Percentiles rank a stretch among this genome's conserved stretches.
Conservation (phyloP, 2,329 filamentous ascomycete species). For the Harringtonia lauricola region DNA sequence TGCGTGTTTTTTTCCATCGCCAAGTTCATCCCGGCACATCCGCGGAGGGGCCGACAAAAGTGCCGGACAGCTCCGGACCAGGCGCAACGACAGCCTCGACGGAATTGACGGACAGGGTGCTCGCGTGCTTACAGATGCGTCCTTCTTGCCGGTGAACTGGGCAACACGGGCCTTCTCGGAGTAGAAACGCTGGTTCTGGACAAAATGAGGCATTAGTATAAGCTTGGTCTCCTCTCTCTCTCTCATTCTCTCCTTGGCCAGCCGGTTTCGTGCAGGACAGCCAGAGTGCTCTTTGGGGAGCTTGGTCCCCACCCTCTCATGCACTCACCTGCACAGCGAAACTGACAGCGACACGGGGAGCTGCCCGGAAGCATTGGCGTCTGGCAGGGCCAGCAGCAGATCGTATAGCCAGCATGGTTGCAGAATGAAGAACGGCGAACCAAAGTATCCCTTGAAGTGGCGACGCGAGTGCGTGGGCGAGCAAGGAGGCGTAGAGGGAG, state of each 20-base stretch:
- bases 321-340: constrained; percentile 46
- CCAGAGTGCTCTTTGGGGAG: no score
- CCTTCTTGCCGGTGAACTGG: constrained; percentile 88
- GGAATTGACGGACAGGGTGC: background rate
- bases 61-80: background rate
- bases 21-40: background rate
- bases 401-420: constrained; percentile 72
- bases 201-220: background rate
- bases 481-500: background rate
- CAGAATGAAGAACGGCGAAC: background rate
- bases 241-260: background rate
- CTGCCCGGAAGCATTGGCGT: constrained; percentile 65
- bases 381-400: constrained; percentile 65
- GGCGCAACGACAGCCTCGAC: background rate
- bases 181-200: constrained; percentile 47
- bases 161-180: constrained; percentile 56
- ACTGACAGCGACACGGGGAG: constrained; percentile 42
- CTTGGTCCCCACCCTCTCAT: background rate
- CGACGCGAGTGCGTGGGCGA: background rate
- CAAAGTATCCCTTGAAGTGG: background rate
- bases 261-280: no score
- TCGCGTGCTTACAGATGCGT: constrained; percentile 59
- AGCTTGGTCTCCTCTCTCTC: background rate
- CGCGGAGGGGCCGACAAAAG: background rate
- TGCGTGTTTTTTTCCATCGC: background rate